Percentiles rank a stretch among this genome's conserved stretches.
phyloP scores from a whole-genome alignment of 2,329 filamentous ascomycete genomes.

The Xylaria sp. region DNA sequence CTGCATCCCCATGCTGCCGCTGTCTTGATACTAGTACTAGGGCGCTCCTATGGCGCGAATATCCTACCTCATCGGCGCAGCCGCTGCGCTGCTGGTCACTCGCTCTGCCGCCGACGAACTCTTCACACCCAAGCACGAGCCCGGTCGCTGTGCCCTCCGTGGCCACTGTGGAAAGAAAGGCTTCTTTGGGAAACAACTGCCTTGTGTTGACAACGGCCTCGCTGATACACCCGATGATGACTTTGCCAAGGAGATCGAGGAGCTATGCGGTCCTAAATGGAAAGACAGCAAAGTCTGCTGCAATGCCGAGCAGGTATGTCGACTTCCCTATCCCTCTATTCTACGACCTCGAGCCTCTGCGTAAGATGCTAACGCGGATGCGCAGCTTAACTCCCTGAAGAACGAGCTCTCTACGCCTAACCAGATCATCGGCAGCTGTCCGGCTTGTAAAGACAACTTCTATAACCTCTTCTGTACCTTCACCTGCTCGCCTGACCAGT shows the following conservation, averaged over 20 bases:
- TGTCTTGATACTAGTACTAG: slow-evolving; percentile 26
- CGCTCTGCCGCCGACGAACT: slow-evolving; percentile 39
- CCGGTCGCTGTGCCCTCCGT: slow-evolving; percentile 86
- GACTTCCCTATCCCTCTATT: neutral
- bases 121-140: slow-evolving; percentile 73
- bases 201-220: slow-evolving; percentile 88
- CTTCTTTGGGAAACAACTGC: slow-evolving; percentile 87
- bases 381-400: slow-evolving; percentile 76
- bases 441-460: slow-evolving; percentile 97
- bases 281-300: slow-evolving; percentile 84
- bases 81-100: slow-evolving; percentile 43
- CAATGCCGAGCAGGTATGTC: slow-evolving; percentile 71
- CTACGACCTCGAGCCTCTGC: neutral
- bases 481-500: slow-evolving; percentile 96
- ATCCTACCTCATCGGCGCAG: slow-evolving; percentile 42
- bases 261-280: slow-evolving; percentile 89
- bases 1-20: slow-evolving; percentile 29
- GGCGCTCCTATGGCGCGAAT: slow-evolving; percentile 47
- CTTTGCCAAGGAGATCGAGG: slow-evolving; percentile 77
- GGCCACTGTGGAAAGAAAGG: slow-evolving; percentile 91
- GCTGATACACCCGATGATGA: slow-evolving; percentile 75
- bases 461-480: slow-evolving; percentile 98
- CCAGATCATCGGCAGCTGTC: slow-evolving; percentile 88
- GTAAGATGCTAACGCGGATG: slow-evolving; percentile 22
- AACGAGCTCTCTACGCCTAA: slow-evolving; percentile 86